Conservation (phyloP, 306 rosid genomes). For the Benincasa hispida region DNA sequence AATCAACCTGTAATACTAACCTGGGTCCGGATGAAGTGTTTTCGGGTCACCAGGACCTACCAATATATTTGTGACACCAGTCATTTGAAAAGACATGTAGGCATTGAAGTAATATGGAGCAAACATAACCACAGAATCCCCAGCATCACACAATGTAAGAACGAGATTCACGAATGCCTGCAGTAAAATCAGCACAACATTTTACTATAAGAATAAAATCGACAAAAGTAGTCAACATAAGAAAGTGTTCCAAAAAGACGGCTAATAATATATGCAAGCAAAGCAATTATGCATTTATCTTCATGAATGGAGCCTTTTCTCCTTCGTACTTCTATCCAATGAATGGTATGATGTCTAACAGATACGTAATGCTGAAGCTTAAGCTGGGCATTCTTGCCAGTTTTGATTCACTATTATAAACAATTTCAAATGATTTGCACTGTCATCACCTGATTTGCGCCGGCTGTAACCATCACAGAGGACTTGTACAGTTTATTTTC, state of each 20-base stretch:
- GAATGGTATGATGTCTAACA: neutral
- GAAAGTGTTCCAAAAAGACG: neutral
- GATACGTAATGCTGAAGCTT: neutral
- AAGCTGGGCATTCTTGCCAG: neutral
- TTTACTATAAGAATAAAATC: neutral
- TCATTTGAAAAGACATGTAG: slow-evolving; percentile 93
- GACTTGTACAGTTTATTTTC: slow-evolving; percentile 81
- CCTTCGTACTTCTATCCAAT: neutral
- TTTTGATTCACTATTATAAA: neutral
- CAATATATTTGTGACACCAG: slow-evolving; percentile 72
- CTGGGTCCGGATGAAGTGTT: slow-evolving; percentile 84
- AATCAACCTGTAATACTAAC: slow-evolving; percentile 23
- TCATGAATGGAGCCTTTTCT: neutral
- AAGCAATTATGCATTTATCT: neutral
- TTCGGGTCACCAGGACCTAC: slow-evolving; percentile 71
- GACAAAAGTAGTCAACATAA: neutral
- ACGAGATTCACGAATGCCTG: slow-evolving; percentile 96
- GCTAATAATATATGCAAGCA: neutral
- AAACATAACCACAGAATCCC: slow-evolving; percentile 83
- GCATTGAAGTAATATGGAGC: slow-evolving; percentile 93
- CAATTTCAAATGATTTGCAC: slow-evolving; percentile 1
- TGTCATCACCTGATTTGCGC: slow-evolving; percentile 91
- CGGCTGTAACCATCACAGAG: slow-evolving; percentile 94
- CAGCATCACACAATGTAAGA: slow-evolving; percentile 89
- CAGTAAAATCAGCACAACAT: slow-evolving; percentile 11